Percentiles rank a stretch among this genome's conserved stretches.
phyloP scores from a whole-genome alignment of 2,329 filamentous ascomycete genomes.

The Xylaria sp. region DNA sequence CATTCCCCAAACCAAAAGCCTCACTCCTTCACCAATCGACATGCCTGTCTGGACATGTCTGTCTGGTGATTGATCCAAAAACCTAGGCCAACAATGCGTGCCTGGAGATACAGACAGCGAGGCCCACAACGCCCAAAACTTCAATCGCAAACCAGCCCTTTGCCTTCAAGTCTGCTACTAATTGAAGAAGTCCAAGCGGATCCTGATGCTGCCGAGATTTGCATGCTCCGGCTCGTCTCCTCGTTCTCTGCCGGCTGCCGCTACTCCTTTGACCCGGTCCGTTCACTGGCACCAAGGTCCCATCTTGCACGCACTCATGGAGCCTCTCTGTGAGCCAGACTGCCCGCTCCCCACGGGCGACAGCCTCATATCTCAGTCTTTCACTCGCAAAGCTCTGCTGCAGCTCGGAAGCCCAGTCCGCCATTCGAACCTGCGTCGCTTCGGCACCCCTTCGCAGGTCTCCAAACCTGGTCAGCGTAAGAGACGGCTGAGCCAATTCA shows the following conservation, averaged over 20 bases:
- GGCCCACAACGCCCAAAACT: conserved; percentile 65
- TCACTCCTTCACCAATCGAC: conserved; percentile 29
- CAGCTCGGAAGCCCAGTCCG: conserved; percentile 76
- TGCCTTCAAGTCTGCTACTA: conserved; percentile 60
- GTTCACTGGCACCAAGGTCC: conserved; percentile 52
- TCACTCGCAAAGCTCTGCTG: conserved; percentile 72
- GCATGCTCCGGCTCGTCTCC: conserved; percentile 9
- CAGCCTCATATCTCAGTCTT: conserved; percentile 59
- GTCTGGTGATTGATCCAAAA: conserved; percentile 4
- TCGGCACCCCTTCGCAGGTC: conserved; percentile 34
- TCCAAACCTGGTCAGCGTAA: conserved; percentile 54
- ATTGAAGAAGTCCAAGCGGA: conserved; percentile 70
- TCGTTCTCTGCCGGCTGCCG: conserved; percentile 21
- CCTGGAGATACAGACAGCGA: conserved; percentile 56
- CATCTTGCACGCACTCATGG: conserved; percentile 62
- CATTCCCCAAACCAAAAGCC: conserved; percentile 23
- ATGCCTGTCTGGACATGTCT: conserved; percentile 27
- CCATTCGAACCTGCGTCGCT: conserved; percentile 55
- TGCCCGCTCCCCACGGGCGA: conserved; percentile 58
- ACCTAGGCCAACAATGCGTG: conserved; percentile 36
- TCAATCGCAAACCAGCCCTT: conserved; percentile 65
- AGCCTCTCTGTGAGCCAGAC: conserved; percentile 64
- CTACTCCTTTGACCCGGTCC: conserved; percentile 31
- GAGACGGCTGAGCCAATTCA: conserved; percentile 26
- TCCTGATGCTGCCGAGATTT: conserved; percentile 51